Percentiles rank a stretch among this genome's conserved stretches.
These are phyloP conservation scores for Nakazawaea molendinolei DNA, from an alignment of 805 yeast genomes.

Conservation along the genomic window DNA sequence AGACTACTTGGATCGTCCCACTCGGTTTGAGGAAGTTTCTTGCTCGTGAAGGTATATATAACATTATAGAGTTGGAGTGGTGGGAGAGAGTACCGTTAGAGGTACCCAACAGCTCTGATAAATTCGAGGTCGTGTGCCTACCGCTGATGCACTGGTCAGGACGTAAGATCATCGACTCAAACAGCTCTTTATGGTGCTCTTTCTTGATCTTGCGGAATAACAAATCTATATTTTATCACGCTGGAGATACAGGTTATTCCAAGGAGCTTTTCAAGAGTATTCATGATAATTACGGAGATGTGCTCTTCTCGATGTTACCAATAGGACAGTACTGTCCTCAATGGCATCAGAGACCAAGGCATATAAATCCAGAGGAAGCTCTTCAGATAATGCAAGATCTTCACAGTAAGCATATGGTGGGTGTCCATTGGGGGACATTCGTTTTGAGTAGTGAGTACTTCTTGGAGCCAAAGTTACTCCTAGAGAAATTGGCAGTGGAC, in stretches of 20 bases:
- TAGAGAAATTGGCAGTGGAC: slow-evolving; percentile 44
- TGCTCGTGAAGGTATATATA: slow-evolving; percentile 49
- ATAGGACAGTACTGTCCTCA: slow-evolving; percentile 94
- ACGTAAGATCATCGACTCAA: slow-evolving; percentile 70
- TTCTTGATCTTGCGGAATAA: slow-evolving; percentile 63
- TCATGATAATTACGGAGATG: slow-evolving; percentile 56
- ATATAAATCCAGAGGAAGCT: slow-evolving; percentile 77
- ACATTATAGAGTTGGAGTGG: slow-evolving; percentile 81
- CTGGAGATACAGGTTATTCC: slow-evolving; percentile 94
- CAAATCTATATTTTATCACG: slow-evolving; percentile 75
- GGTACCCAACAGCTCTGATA: slow-evolving; percentile 28
- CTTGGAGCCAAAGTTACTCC: slow-evolving; percentile 66
- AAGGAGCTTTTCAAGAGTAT: slow-evolving; percentile 64
- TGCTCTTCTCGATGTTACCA: slow-evolving; percentile 68
- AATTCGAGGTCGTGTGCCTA: slow-evolving; percentile 76
- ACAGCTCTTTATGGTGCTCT: slow-evolving; percentile 84
- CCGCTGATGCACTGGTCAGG: slow-evolving; percentile 99
- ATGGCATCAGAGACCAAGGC: slow-evolving; percentile 91
- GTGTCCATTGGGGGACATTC: slow-evolving; percentile 97
- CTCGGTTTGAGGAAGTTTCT: slow-evolving; percentile 62
- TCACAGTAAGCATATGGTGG: slow-evolving; percentile 57
- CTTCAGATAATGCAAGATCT: slow-evolving; percentile 59
- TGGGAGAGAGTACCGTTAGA: slow-evolving; percentile 62
- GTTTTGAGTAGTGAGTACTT: slow-evolving; percentile 83
- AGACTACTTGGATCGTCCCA: slow-evolving; percentile 81